These are phyloP conservation scores for Saccharomyces mikatae DNA, from an alignment of 805 yeast species.

Conservation along the genomic window DNA sequence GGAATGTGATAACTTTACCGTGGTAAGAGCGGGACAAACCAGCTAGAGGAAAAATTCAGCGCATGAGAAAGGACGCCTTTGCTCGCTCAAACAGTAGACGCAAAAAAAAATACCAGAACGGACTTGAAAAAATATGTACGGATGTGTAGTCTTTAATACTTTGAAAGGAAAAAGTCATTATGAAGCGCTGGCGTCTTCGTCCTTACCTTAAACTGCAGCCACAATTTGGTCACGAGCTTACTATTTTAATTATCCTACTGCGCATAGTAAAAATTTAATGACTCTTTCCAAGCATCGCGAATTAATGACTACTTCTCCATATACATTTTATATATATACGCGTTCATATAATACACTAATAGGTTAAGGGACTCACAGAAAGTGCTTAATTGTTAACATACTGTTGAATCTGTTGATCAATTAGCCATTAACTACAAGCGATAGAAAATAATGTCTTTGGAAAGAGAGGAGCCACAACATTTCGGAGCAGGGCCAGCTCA, in stretches of 20 bases:
- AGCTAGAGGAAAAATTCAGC: neutral
- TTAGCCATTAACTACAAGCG: neutral
- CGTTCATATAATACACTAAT: neutral
- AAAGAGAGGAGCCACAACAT: slow-evolving; percentile 67
- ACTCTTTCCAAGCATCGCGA: neutral
- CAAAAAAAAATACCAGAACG: neutral
- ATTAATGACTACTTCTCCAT: neutral
- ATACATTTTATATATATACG: neutral
- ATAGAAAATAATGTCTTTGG: slow-evolving; percentile 24
- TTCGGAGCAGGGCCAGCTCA: slow-evolving; percentile 99
- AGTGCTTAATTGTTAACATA: neutral
- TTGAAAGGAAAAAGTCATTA: neutral
- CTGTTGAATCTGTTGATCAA: neutral
- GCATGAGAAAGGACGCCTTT: neutral
- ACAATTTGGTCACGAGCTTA: neutral
- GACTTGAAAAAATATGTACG: neutral
- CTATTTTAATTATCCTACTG: neutral
- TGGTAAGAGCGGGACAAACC: neutral
- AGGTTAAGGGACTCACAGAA: too few relatives aligned
- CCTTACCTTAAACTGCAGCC: neutral
- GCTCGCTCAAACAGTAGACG: neutral
- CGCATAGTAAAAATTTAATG: neutral
- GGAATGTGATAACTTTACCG: neutral
- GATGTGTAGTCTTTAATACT: neutral
- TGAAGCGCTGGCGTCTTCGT: neutral